phyloP scores from a whole-genome alignment of 208 protist species.

The Leishmania lainsoni region DNA sequence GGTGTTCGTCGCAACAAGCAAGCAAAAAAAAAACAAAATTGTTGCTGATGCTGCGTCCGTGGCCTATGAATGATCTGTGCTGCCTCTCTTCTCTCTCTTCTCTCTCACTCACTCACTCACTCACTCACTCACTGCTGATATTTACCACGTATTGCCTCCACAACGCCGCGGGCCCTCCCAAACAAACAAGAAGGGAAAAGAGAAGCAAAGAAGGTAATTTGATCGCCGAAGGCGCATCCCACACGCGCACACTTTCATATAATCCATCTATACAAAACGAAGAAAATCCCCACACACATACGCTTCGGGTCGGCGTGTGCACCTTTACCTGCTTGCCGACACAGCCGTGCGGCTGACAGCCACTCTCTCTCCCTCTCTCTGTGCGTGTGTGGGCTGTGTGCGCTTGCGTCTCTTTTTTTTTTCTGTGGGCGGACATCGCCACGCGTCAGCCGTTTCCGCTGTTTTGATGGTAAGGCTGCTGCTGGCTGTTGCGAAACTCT shows the following conservation, averaged over 20 bases:
- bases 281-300: not conserved
- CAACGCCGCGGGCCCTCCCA: not conserved
- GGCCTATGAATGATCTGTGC: not conserved
- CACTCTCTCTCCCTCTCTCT: not conserved
- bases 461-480: not conserved
- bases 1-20: not conserved
- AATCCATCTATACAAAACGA: not conserved
- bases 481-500: not conserved
- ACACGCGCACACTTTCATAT: not conserved
- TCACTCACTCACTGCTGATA: not conserved
- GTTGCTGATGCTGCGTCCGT: not conserved
- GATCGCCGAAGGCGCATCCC: not conserved
- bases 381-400: not conserved
- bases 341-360: not conserved
- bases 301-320: not conserved
- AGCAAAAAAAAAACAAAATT: not conserved
- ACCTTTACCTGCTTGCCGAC: not conserved
- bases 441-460: not conserved
- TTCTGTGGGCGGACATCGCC: constrained; percentile 9
- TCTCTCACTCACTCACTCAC: too few species aligned
- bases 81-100: constrained; percentile 7
- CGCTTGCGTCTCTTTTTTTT: not conserved
- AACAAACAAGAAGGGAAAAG: not conserved
- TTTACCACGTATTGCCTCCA: not conserved
- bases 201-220: not conserved